Percentiles rank a stretch among this genome's conserved stretches.
Evolutionary conservation across 1,284 basidiomycete genomes (phyloP).

Genomic region (Clitocybe nebularis): DNA sequence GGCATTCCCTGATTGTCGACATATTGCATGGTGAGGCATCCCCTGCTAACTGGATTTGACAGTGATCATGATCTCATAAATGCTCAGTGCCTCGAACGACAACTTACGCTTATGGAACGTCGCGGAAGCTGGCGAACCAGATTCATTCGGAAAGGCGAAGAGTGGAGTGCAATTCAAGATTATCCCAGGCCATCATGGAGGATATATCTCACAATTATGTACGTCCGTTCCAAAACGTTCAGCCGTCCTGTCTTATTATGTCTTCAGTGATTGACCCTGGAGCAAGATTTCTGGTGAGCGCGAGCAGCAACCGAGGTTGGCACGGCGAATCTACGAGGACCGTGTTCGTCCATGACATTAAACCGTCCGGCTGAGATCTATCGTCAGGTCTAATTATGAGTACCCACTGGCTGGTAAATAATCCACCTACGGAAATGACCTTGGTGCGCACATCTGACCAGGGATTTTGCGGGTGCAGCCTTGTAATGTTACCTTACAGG

Average conservation of each 20-base stretch:
- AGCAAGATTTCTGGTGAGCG: conserved; percentile 83
- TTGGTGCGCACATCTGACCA: too few relatives aligned
- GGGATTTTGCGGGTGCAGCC: too few relatives aligned
- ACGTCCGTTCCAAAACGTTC: conserved; percentile 26
- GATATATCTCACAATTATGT: conserved; percentile 89
- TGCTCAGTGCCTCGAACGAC: conserved; percentile 91
- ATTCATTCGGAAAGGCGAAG: conserved; percentile 52
- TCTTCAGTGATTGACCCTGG: conserved; percentile 80
- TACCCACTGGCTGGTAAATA: too few relatives aligned
- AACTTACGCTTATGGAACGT: conserved; percentile 96
- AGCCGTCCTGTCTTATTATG: conserved; percentile 18
- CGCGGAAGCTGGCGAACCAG: conserved; percentile 67
- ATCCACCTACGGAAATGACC: too few relatives aligned
- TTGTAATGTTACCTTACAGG: too few relatives aligned
- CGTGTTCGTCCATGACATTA: conserved; percentile 89
- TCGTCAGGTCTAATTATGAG: too few relatives aligned
- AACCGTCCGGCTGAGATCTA: too few relatives aligned
- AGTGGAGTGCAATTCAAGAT: conserved; percentile 88
- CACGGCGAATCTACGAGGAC: conserved; percentile 86
- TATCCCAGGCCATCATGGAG: conserved; percentile 94
- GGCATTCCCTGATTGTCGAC: conserved; percentile 85
- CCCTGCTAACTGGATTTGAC: conserved; percentile 10
- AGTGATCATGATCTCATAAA: conserved; percentile 13
- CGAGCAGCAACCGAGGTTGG: conserved; percentile 95
- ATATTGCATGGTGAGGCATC: conserved; percentile 78